These are phyloP conservation scores for Fusarium sacchari DNA, from an alignment of 2,329 filamentous ascomycete genomes.

Conservation along the genomic window DNA sequence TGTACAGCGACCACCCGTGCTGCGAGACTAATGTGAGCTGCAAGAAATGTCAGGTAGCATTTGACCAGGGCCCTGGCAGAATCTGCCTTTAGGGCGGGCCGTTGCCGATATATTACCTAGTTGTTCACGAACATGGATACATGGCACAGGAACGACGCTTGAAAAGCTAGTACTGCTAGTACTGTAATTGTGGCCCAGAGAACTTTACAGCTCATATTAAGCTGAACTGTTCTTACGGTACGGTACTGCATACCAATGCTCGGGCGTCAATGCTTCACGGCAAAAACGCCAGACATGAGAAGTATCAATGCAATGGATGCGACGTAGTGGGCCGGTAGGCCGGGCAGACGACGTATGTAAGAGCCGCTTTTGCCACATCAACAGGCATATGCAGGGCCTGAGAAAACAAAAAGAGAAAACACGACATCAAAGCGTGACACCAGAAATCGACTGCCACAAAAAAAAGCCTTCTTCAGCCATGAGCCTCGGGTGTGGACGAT, in stretches of 20 bases:
- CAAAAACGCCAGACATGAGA: not conserved
- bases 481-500: constrained; percentile 5
- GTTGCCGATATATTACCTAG: constrained; percentile 27
- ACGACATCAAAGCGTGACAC: constrained; percentile 20
- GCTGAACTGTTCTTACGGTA: constrained; percentile 13
- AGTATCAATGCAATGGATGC: constrained; percentile 30
- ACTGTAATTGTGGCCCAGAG: not conserved
- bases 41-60: constrained; percentile 36
- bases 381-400: constrained; percentile 40
- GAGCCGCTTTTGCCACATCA: constrained; percentile 44
- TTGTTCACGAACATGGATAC: constrained; percentile 11
- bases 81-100: constrained; percentile 25
- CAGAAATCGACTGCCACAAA: constrained; percentile 12
- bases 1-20: not conserved
- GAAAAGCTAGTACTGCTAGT: not conserved
- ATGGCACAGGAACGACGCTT: not conserved
- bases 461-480: constrained; percentile 21
- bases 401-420: constrained; percentile 38
- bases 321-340: constrained; percentile 33
- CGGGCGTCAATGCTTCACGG: constrained; percentile 5
- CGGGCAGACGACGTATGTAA: constrained; percentile 21
- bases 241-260: not conserved
- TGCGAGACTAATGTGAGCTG: constrained; percentile 35
- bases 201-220: not conserved
- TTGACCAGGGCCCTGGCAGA: constrained; percentile 27